Base-by-base conservation (phyloP, 306 rosid species). In the Astragalus glycyphyllos region DNA sequence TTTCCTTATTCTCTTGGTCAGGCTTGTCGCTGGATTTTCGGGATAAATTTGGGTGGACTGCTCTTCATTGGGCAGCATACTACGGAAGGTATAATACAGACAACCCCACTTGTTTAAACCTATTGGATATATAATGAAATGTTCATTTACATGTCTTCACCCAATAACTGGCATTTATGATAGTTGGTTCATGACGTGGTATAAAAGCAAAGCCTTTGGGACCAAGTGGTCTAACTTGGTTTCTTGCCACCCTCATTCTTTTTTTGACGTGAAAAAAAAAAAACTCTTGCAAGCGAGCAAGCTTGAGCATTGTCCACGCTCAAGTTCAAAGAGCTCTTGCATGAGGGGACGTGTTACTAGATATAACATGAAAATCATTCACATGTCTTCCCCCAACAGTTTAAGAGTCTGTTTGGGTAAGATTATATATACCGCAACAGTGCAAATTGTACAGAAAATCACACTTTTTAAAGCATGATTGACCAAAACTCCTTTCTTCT, bases 31-130 rank as follows among this genome's bases (percentile, higher is more conserved):
- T 95, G 56, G 87, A 91, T 85, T 86, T 89, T 73, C 97, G 97
- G 69, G 99, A 95, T 79, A 95, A 86, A 57, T 71, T 17, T 79
- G 97, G 99, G 77, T 91, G 99, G 99, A 89, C 99, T 15, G 97
- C 99, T 77, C 92, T 95, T 76, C 99, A 95, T 68, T 95, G 99
- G 99, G 99, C 97, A 38, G 97, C 97, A 42, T 87, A 71, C 82
- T 74, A 31, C 62, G 99, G 99, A 86, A 86, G 96, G 97, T 91
- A 76, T 12, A 40, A 37, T 73, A n/a, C 50, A 38, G 51, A 50
- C 38, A 4, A 4, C 14, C 65, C 14, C 41, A 20, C 57, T 79
- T 41, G 26, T 74, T 74, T 26, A 65, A 65, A 50, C 51, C 16
- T 20, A 37, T 11, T 62, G 6, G 34, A 11, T 41, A 60, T 60